Conservation (phyloP, 225 moss, liverwort and hornwort species). For the Polytrichum formosum region DNA sequence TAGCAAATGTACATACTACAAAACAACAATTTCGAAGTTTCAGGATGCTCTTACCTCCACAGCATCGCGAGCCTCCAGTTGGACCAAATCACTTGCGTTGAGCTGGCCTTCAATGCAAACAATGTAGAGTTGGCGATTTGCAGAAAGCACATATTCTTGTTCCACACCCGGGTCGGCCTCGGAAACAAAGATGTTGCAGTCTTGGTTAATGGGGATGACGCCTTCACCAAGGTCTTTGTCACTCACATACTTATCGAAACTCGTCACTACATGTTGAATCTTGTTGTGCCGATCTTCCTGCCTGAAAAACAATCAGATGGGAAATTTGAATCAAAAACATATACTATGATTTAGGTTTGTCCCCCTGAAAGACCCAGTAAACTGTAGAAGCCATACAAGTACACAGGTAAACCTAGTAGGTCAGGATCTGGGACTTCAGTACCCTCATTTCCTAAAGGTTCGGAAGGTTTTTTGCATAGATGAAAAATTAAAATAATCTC, state of each 20-base stretch:
- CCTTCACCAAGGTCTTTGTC: slow-evolving; percentile 65
- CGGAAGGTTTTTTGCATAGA: neutral
- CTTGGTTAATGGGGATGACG: slow-evolving; percentile 85
- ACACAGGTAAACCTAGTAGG: slow-evolving; percentile 3
- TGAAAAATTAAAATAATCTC: neutral
- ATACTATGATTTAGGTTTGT: neutral
- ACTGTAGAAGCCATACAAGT: neutral
- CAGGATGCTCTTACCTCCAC: slow-evolving; percentile 54
- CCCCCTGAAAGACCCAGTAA: neutral
- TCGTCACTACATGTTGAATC: slow-evolving; percentile 73
- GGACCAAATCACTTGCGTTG: slow-evolving; percentile 42
- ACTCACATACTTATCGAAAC: slow-evolving; percentile 51
- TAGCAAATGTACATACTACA: neutral
- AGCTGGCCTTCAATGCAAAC: slow-evolving; percentile 82
- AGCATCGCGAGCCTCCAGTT: slow-evolving; percentile 64
- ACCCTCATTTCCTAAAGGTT: neutral
- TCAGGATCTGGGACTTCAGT: neutral
- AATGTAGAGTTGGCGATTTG: slow-evolving; percentile 69
- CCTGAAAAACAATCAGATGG: slow-evolving; percentile 22
- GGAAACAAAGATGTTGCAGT: slow-evolving; percentile 69
- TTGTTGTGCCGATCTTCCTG: slow-evolving; percentile 73
- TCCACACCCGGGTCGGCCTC: slow-evolving; percentile 63
- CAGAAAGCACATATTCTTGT: slow-evolving; percentile 57
- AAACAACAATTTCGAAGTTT: slow-evolving; percentile 3
- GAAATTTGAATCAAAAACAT: neutral